Evolutionary conservation across 164 flowering plant species (phyloP), one percentile per base, ranked within the genome.

Genomic region (Vitis labrusca): DNA sequence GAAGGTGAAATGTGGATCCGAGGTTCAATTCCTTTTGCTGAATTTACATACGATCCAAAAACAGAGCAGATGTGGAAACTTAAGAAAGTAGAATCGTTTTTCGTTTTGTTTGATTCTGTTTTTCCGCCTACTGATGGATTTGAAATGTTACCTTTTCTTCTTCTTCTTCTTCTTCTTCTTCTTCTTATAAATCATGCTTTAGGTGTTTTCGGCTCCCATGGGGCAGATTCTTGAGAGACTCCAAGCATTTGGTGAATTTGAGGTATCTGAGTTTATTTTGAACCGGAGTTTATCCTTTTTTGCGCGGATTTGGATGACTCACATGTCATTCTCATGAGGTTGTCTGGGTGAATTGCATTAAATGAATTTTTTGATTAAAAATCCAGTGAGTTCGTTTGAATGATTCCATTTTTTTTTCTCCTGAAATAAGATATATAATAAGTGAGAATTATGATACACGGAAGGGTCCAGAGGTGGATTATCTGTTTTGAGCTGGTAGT

Each of bases 1-100:
- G 95, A 96, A 96, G 98, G 99, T 96, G 94, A 93, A 90, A 85
- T 88, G 92, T 83, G 90, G 88, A 75, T 66, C 82, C 74, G 94
- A 90, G 91, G 92, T 88, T 84, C 81, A 87, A 61, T 78, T 73
- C 76, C 53, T 70, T 73, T 68, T 81, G 17, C 79, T 74, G 55
- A 57, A 50, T 30, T 59, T 52, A 6, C 54, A 9, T 52, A 51
- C 6, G 16, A 27, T 57, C 23, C 12, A n/a, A 5, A 64, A 23
- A 66, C 32, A 65, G 37, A 65, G 48, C 13, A 48, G 16, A 49
- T 30, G 16, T 37, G 15, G 15, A 29, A 27, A 54, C 47, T 10
- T 63, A 15, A 32, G 6, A 47, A 16, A 5, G 57, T 17, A 64
- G 16, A 50, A 37, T 37, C 0, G 44, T 63, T 47, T 9, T 9